Percentiles rank a stretch among this genome's conserved stretches.
Conservation (phyloP, 2,329 filamentous ascomycete genomes). For the Peltaster fructicola region DNA sequence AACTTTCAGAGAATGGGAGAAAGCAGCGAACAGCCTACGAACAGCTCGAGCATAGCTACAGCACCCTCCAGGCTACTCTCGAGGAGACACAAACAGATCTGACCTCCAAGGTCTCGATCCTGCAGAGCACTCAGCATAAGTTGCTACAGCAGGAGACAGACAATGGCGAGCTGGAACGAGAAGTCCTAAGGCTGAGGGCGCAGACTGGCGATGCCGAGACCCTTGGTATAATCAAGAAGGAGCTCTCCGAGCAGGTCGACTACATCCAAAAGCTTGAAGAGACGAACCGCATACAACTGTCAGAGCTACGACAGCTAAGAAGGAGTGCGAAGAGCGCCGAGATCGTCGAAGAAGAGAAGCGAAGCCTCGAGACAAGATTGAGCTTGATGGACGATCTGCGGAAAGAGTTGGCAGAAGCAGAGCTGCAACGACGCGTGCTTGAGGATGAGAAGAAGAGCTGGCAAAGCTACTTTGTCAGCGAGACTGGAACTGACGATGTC, state of each 20-base stretch:
- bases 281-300: conserved; percentile 58
- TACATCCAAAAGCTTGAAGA: conserved; percentile 75
- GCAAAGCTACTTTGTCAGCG: conserved; percentile 65
- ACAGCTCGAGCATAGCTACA: too few species aligned
- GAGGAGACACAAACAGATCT: conserved; percentile 44
- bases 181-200: conserved; percentile 68
- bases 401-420: conserved; percentile 58
- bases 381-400: conserved; percentile 58
- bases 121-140: conserved; percentile 47
- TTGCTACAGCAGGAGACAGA: conserved; percentile 51
- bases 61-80: conserved; percentile 33
- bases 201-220: conserved; percentile 77
- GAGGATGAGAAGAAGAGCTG: conserved; percentile 79
- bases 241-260: conserved; percentile 79
- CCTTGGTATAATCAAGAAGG: conserved; percentile 65
- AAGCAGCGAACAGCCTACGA: too few species aligned
- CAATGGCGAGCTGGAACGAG: conserved; percentile 61
- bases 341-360: conserved; percentile 89
- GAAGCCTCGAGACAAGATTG: conserved; percentile 59
- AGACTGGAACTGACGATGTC: conserved; percentile 40
- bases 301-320: conserved; percentile 66
- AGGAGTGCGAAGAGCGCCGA: conserved; percentile 75
- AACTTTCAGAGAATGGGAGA: too few species aligned
- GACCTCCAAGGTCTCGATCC: conserved; percentile 35
- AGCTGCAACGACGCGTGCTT: conserved; percentile 66